Evolutionary conservation across 345 rosid genomes (phyloP), one percentile per base, ranked within the genome.

Genomic region (Zanthoxylum bungeanum): DNA sequence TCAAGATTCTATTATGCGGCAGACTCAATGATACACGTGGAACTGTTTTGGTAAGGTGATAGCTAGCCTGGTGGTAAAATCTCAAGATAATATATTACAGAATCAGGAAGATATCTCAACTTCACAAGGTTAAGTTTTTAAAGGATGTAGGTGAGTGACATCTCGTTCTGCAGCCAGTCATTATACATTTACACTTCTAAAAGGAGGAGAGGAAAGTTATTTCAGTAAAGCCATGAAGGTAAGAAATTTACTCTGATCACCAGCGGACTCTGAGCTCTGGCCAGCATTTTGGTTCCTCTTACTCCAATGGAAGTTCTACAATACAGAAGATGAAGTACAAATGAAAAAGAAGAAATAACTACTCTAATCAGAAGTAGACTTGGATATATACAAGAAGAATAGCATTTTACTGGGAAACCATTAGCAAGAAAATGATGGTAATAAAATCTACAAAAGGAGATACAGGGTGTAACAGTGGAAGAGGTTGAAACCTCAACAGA

Each of bases 181-280:
- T 63, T 64, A 33, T 28, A 14, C 47, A 4, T 39, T 5, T 7
- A 62, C n/a, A n/a, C n/a, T n/a, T n/a, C n/a, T n/a, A 24, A 52
- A 3, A 4, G 7, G 21, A 31, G 5, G 34, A 2, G 3, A 66
- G 25, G 16, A 37, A 68, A 68, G 51, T 25, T 10, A 0, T 66
- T 53, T 27, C 36, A 27, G 17, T 40, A 14, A n/a, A 51, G 33
- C 55, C 25, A 39, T 3, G 30, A 50, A 69, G 11, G 21, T 58
- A 22, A 69, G 30, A 69, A 68, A 2, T 24, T 57, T 69, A 69
- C 72, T 12, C n/a, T 50, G 44, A 58, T 30, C 12, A 39, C 12
- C 56, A 69, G 53, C 12, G 11, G 27, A n/a, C 3, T n/a, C 44
- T 11, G 63, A 40, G 72, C 37, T 40, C 33, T 19, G 12, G 4